These are phyloP conservation scores for Epithele typhae DNA, from an alignment of 768 basidiomycete genomes.

Conservation along the genomic window DNA sequence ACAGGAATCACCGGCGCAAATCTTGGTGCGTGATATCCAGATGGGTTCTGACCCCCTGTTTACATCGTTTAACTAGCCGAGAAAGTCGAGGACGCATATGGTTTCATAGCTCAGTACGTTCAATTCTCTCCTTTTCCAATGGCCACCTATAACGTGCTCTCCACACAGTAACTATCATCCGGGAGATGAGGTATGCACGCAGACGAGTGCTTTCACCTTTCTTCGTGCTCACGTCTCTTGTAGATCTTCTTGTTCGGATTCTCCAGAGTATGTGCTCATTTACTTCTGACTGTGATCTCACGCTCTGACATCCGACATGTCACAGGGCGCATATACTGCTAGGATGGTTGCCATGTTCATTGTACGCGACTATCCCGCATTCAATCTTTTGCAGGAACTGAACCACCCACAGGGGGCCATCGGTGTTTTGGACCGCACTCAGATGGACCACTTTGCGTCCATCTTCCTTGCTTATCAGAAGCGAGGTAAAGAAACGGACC, in stretches of 20 bases:
- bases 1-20: conserved; percentile 61
- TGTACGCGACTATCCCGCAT: conserved; percentile 29
- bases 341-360: conserved; percentile 72
- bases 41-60: too few relatives aligned
- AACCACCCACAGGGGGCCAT: conserved; percentile 53
- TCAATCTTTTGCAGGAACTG: neutral
- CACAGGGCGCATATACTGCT: conserved; percentile 75
- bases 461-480: conserved; percentile 62
- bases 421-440: conserved; percentile 62
- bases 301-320: too few relatives aligned
- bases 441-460: conserved; percentile 68
- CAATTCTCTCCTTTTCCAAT: neutral
- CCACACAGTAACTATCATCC: conserved; percentile 56
- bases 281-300: too few relatives aligned
- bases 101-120: conserved; percentile 74
- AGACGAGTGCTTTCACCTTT: neutral
- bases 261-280: conserved; percentile 49
- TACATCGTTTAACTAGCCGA: conserved; percentile 38
- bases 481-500: too few relatives aligned
- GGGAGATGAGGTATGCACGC: conserved; percentile 60
- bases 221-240: conserved; percentile 4
- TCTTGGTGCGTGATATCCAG: conserved; percentile 43
- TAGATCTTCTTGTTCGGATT: conserved; percentile 79
- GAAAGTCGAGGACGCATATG: conserved; percentile 76
- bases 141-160: neutral